These are phyloP conservation scores for Paratrimastix pyriformis DNA, from an alignment of 78 protist species.

Conservation along the genomic window DNA sequence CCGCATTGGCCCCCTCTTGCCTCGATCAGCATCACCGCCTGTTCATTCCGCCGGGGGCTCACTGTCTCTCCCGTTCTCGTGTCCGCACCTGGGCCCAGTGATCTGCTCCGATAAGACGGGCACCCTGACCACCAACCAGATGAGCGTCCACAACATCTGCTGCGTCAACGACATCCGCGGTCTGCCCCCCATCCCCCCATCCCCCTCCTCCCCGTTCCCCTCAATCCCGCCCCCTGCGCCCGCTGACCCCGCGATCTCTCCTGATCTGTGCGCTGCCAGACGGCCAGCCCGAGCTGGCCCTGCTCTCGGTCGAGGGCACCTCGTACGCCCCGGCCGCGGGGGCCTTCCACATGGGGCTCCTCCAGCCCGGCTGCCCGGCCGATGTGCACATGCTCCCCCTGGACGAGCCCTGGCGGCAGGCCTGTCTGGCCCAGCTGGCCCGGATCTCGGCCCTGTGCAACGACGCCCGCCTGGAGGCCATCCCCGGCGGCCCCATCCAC, in stretches of 20 bases:
- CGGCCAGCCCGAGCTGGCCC: neutral
- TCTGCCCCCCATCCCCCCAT: neutral
- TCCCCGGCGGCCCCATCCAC: too few relatives aligned
- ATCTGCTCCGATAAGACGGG: constrained; percentile 95
- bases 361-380: neutral
- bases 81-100: constrained; percentile 37
- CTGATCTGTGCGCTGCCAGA: too few relatives aligned
- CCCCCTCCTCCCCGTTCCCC: neutral
- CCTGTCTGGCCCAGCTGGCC: constrained; percentile 7
- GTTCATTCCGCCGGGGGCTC: too few relatives aligned
- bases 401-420: neutral
- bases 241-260: neutral
- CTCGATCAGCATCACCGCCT: too few relatives aligned
- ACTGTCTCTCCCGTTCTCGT: too few relatives aligned
- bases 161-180: neutral
- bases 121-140: constrained; percentile 82
- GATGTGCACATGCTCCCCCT: neutral
- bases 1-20: too few relatives aligned
- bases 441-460: constrained; percentile 39
- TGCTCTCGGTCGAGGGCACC: constrained; percentile 19
- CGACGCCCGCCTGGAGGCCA: constrained; percentile 17
- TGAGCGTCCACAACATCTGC: constrained; percentile 50
- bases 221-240: neutral
- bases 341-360: neutral
- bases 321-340: constrained; percentile 17